Evolutionary conservation across 2,329 filamentous ascomycete species (phyloP).

Genomic region (Ophiostoma sp.): DNA sequence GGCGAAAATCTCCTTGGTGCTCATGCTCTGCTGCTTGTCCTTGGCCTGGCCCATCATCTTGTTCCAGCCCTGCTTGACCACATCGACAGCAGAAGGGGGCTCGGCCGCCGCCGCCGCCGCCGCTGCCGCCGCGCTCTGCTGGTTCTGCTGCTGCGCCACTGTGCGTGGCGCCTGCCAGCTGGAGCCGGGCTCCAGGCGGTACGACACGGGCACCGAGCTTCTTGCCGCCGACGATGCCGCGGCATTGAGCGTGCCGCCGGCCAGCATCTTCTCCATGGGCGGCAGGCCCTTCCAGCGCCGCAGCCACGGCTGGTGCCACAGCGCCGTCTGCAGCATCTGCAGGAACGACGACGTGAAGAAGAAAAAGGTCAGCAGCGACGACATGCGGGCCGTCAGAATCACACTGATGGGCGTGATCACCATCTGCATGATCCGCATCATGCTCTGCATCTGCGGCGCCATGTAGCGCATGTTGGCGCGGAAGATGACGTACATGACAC

Average conservation of each 20-base stretch:
- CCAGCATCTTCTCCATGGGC: constrained; percentile 29
- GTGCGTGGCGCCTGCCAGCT: constrained; percentile 35
- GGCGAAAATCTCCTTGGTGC: constrained; percentile 22
- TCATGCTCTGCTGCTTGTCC: constrained; percentile 24
- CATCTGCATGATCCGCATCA: constrained; percentile 35
- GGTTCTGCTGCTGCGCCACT: constrained; percentile 25
- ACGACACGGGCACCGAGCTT: constrained; percentile 17
- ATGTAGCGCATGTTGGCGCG: constrained; percentile 35
- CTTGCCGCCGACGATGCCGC: too few relatives aligned
- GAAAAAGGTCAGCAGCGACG: constrained; percentile 55
- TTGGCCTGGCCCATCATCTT: constrained; percentile 27
- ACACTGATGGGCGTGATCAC: constrained; percentile 34
- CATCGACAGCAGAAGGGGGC: constrained; percentile 23
- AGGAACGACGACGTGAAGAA: constrained; percentile 46
- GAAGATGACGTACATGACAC: constrained; percentile 44
- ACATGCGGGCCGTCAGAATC: constrained; percentile 44
- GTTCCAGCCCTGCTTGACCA: constrained; percentile 27
- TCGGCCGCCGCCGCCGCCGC: constrained; percentile 23
- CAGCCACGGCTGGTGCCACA: constrained; percentile 40
- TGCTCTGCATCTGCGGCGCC: constrained; percentile 34
- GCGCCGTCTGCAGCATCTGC: constrained; percentile 40
- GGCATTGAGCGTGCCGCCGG: constrained; percentile 11
- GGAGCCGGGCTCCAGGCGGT: constrained; percentile 23
- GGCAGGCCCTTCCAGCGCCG: constrained; percentile 38
- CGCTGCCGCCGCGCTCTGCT: constrained; percentile 17